phyloP scores from a whole-genome alignment of 192 early-diverging fungal species.

The Entophlyctis luteolus region DNA sequence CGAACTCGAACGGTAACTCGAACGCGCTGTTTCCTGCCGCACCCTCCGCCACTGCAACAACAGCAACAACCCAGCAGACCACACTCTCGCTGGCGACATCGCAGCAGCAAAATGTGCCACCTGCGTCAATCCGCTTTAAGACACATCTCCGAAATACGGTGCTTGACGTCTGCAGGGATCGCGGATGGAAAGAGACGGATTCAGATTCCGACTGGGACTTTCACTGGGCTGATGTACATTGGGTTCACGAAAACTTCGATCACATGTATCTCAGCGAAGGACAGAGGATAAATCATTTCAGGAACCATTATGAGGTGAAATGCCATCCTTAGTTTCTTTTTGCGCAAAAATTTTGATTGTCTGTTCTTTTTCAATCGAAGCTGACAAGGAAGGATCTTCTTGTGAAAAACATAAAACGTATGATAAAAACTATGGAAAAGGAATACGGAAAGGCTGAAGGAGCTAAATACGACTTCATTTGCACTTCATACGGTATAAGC shows the following conservation, averaged over 20 bases:
- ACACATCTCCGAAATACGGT: constrained; percentile 57
- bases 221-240: constrained; percentile 52
- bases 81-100: not conserved
- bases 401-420: constrained; percentile 64
- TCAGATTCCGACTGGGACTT: constrained; percentile 59
- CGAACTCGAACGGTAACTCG: not conserved
- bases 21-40: not conserved
- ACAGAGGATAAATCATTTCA: constrained; percentile 62
- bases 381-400: constrained; percentile 63
- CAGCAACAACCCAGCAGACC: not conserved
- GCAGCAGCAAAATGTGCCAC: too few relatives aligned
- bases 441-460: constrained; percentile 56
- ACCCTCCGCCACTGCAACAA: not conserved
- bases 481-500: constrained; percentile 45
- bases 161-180: constrained; percentile 54
- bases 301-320: constrained; percentile 62
- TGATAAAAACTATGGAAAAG: constrained; percentile 62
- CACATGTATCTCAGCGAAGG: constrained; percentile 58
- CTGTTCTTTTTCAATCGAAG: constrained; percentile 21
- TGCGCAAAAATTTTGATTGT: not conserved
- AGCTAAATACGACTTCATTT: constrained; percentile 57
- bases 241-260: constrained; percentile 65
- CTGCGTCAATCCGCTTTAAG: constrained; percentile 36
- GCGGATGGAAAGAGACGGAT: constrained; percentile 61
- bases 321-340: not conserved